Conservation (phyloP, 75 land plant species). For the Isoetes taiwanensis region DNA sequence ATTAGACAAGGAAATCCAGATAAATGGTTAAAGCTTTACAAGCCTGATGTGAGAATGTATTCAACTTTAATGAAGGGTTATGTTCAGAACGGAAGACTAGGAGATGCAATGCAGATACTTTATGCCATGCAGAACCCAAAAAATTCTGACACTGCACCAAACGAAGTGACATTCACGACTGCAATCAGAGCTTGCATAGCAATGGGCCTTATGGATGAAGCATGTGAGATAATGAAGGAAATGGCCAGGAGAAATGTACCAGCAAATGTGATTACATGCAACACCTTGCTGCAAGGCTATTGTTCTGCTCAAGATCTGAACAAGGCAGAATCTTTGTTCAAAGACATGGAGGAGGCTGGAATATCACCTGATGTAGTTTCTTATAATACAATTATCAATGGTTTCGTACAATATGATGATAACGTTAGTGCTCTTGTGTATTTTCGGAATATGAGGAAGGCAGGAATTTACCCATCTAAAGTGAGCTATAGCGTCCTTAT, state of each 20-base stretch:
- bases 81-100: conserved; percentile 43
- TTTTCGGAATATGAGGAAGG: conserved; percentile 72
- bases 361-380: conserved; percentile 69
- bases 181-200: conserved; percentile 61
- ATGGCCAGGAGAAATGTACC: conserved; percentile 57
- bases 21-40: too few relatives aligned
- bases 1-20: too few relatives aligned
- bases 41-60: conserved; percentile 61
- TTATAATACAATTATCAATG: conserved; percentile 77
- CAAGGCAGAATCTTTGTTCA: conserved; percentile 43
- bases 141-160: conserved; percentile 39
- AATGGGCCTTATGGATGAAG: conserved; percentile 66
- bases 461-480: conserved; percentile 64
- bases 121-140: conserved; percentile 57
- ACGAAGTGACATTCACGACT: conserved; percentile 84
- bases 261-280: conserved; percentile 78
- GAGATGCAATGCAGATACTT: conserved; percentile 57
- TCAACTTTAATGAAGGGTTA: conserved; percentile 94
- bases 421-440: conserved; percentile 51
- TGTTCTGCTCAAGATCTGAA: conserved; percentile 42
- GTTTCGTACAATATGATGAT: conserved; percentile 65
- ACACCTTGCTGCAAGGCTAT: conserved; percentile 73
- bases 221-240: conserved; percentile 51
- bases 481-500: conserved; percentile 86
- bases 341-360: conserved; percentile 57